Base-by-base conservation (phyloP, 192 early-diverging fungal genomes). In the Coemansia sp. region DNA sequence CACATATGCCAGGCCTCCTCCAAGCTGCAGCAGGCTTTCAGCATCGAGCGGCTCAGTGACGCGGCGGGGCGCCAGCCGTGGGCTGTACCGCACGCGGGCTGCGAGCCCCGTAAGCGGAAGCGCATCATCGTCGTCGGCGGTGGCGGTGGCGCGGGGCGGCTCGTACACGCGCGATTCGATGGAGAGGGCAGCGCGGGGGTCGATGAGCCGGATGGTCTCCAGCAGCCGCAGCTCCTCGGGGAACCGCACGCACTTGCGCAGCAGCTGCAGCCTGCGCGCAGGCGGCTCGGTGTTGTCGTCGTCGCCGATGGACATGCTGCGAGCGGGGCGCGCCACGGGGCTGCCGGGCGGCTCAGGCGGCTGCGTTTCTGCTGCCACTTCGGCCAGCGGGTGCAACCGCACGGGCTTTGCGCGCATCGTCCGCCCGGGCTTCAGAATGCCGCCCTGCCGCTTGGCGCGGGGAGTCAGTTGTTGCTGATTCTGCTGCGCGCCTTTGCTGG, bases 391-490 rank as follows among this genome's bases (percentile, higher is more conserved):
- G 10, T 69, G 68, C 36, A 69, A 31, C 6, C 68, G 59, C 31
- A 29, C 39, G 3, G 75, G 76, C 51, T 53, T 56, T 6, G 66
- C 65, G 7, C 79, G 73, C 42, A 44, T 60, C 0, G 67, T 66
- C 0, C 79, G 73, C 11, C 79, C 79, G 3, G 79, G 54, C 65
- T 81, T 81, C 3, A 81, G 57, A 10, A 81, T 81, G 3, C 79
- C 79, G 61, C 74, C 79, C 4, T 63, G 69, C 2, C 74, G 66
- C 7, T 42, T 67, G 3, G 79, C 73, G 61, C 70, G 74, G 27
- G 79, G 79, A 19, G 79, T 81, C 41, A 81, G 65, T 60, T 72
- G 73, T 56, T n/a, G n/a, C n/a, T n/a, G n/a, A n/a, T n/a, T n/a
- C n/a, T n/a, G n/a, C n/a, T n/a, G n/a, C n/a, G n/a, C n/a, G n/a